Evolutionary conservation across 176 grass and related monocot genomes (phyloP).

Genomic region (Raddia distichophylla): DNA sequence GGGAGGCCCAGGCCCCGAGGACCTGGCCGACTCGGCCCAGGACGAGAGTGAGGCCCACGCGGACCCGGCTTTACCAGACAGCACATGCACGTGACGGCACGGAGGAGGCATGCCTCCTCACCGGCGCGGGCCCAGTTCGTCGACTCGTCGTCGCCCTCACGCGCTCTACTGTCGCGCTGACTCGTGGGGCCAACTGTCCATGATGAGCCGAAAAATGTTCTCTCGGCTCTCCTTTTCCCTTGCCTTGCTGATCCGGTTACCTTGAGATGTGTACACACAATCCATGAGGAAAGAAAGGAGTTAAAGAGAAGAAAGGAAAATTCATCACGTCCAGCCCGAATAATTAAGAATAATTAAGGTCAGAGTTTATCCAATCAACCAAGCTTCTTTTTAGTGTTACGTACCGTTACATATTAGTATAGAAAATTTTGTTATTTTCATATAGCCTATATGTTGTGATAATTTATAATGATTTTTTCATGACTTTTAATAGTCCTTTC

Average conservation of each 20-base stretch:
- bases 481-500: no score
- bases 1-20: not conserved
- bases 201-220: not conserved
- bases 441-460: no score
- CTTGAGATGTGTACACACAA: not conserved
- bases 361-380: no score
- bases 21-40: not conserved
- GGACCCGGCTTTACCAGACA: conserved; percentile 25
- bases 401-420: no score
- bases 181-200: not conserved
- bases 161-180: not conserved
- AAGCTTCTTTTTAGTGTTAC: no score
- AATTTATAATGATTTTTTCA: no score
- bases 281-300: not conserved
- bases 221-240: not conserved
- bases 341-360: no score
- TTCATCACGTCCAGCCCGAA: no score
- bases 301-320: no score
- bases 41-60: not conserved
- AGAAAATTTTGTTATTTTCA: no score
- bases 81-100: conserved; percentile 37
- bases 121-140: not conserved
- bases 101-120: conserved; percentile 42
- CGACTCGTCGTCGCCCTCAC: not conserved
- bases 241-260: not conserved